phyloP scores from a whole-genome alignment of 176 grass and related monocot species.

The Themeda triandra region DNA sequence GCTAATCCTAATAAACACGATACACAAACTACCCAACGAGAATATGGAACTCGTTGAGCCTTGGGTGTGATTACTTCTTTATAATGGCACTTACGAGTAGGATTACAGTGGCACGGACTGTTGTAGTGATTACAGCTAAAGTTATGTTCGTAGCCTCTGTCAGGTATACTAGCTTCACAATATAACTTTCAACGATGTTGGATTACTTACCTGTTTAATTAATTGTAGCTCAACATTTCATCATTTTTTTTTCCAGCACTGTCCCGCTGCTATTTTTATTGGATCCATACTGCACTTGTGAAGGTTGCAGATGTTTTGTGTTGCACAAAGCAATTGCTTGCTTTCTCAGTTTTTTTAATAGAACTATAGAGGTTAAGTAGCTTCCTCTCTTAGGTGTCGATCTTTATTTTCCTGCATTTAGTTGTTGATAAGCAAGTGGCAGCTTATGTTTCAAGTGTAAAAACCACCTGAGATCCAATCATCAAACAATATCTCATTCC shows the following conservation, averaged over 20 bases:
- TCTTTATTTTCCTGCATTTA: background rate
- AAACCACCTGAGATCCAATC: background rate
- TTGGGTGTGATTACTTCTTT: background rate
- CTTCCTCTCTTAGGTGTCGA: background rate
- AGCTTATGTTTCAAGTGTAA: background rate
- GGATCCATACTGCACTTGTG: background rate
- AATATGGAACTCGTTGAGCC: background rate
- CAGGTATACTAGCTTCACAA: background rate
- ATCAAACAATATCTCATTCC: background rate
- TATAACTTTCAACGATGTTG: background rate
- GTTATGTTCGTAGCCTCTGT: background rate
- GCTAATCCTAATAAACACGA: background rate
- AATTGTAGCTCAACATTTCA: background rate
- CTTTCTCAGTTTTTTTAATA: background rate
- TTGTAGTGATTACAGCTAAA: background rate
- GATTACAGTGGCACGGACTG: background rate
- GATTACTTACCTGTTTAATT: background rate
- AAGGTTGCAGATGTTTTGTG: background rate
- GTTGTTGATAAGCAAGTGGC: background rate
- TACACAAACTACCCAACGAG: no score
- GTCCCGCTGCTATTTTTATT: background rate
- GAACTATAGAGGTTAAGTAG: background rate
- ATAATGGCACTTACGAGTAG: background rate
- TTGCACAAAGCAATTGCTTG: background rate
- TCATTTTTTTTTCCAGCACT: background rate